Evolutionary conservation across 2,329 filamentous ascomycete genomes (phyloP).

Genomic region (Curvularia eragrostidis): DNA sequence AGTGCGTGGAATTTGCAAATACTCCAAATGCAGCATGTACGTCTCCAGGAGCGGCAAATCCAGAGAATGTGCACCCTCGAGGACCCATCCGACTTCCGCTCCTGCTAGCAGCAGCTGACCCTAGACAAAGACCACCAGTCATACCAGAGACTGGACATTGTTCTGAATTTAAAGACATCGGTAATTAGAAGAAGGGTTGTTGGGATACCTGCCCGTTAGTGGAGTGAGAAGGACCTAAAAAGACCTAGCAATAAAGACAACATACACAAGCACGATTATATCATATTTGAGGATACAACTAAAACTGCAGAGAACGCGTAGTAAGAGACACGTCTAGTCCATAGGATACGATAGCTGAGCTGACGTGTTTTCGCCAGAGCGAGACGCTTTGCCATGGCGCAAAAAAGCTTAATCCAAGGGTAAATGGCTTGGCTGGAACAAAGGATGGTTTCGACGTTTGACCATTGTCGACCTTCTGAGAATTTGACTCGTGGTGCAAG

Average conservation of each 20-base stretch:
- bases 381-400: constrained; percentile 6
- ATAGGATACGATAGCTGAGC: constrained; percentile 3
- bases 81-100: constrained; percentile 26
- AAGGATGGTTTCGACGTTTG: constrained; percentile 3
- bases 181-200: constrained; percentile 6
- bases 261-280: not conserved
- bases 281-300: not conserved
- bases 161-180: constrained; percentile 16
- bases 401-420: constrained; percentile 3
- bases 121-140: constrained; percentile 24
- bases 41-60: constrained; percentile 34
- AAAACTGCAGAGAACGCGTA: not conserved
- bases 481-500: not conserved
- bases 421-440: constrained; percentile 7
- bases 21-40: constrained; percentile 34
- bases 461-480: not conserved
- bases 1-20: constrained; percentile 2
- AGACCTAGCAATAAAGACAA: not conserved
- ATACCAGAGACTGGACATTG: constrained; percentile 31
- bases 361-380: constrained; percentile 5
- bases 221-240: constrained; percentile 1
- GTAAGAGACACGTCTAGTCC: not conserved
- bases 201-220: constrained; percentile 9
- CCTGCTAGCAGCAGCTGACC: constrained; percentile 20
- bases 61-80: constrained; percentile 36